Evolutionary conservation across 177 flowering plant species (phyloP).

Genomic region (Vitis hybrid): DNA sequence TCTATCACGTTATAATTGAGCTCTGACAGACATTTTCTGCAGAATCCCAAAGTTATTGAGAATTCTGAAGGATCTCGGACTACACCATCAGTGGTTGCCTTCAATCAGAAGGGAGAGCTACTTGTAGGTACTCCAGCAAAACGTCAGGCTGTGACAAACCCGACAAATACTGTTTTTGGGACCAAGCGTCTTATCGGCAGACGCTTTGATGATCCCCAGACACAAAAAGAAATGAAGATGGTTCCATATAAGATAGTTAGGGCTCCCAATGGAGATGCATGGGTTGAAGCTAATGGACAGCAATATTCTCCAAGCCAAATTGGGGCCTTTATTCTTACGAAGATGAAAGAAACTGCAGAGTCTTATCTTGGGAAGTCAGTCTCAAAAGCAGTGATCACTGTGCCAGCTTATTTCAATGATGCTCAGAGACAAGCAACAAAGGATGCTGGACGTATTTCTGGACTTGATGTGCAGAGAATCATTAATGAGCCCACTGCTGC

Average conservation of each 20-base stretch:
- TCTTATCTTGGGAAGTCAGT: conserved; percentile 68
- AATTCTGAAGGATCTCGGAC: conserved; percentile 77
- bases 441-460: conserved; percentile 87
- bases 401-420: conserved; percentile 88
- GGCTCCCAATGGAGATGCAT: conserved; percentile 85
- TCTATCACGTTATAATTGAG: background rate
- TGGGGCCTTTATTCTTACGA: conserved; percentile 68
- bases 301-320: conserved; percentile 78
- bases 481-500: conserved; percentile 95
- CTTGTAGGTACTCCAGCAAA: conserved; percentile 86
- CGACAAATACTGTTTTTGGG: conserved; percentile 71
- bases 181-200: conserved; percentile 80
- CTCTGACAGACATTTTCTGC: conserved; percentile 1
- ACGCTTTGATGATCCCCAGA: conserved; percentile 69
- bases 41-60: conserved; percentile 82
- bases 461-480: conserved; percentile 76
- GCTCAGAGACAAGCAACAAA: conserved; percentile 88
- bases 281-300: conserved; percentile 79
- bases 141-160: conserved; percentile 84
- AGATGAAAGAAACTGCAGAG: conserved; percentile 88
- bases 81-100: conserved; percentile 83
- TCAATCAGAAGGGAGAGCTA: conserved; percentile 63
- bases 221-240: conserved; percentile 84
- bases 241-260: conserved; percentile 69
- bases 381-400: conserved; percentile 73